Conservation (phyloP, 441 rosid genomes). For the Jatropha podagrica region DNA sequence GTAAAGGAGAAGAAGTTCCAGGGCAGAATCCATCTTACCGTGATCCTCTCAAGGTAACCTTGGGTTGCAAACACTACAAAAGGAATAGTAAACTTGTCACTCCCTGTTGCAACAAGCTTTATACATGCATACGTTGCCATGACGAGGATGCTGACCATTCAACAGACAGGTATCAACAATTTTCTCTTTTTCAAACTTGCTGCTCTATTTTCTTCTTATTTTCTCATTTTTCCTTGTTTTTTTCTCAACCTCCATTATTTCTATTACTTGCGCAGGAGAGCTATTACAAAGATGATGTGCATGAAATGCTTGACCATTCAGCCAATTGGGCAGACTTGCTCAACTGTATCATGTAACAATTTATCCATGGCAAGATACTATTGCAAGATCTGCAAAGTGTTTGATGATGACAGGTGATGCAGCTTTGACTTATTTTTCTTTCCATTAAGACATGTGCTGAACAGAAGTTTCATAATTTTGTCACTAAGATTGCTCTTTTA, state of each 20-base stretch:
- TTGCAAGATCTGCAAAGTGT: conserved; percentile 74
- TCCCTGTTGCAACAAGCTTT: conserved; percentile 67
- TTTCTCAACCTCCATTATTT: conserved; percentile 14
- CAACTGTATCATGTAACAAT: conserved; percentile 47
- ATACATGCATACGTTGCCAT: conserved; percentile 76
- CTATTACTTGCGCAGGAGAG: conserved; percentile 42
- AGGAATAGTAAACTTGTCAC: conserved; percentile 70
- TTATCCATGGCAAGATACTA: conserved; percentile 73
- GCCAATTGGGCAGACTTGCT: conserved; percentile 55
- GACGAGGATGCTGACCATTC: conserved; percentile 72
- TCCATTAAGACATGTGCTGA: not conserved
- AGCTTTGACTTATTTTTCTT: conserved; percentile 10
- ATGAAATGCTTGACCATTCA: conserved; percentile 75
- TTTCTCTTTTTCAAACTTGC: conserved; percentile 13
- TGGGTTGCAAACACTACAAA: conserved; percentile 82
- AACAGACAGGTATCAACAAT: conserved; percentile 51
- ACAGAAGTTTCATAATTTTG: not conserved
- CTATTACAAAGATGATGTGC: conserved; percentile 76
- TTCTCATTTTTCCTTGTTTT: not conserved
- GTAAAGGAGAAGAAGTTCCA: conserved; percentile 43
- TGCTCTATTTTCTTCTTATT: not conserved
- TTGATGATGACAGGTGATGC: conserved; percentile 66
- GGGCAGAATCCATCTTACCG: conserved; percentile 59
- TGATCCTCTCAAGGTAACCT: conserved; percentile 36
- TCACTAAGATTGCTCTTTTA: not conserved